These are phyloP conservation scores for Hymenoscyphus repandus DNA, from an alignment of 2,329 filamentous ascomycete genomes.

Conservation along the genomic window DNA sequence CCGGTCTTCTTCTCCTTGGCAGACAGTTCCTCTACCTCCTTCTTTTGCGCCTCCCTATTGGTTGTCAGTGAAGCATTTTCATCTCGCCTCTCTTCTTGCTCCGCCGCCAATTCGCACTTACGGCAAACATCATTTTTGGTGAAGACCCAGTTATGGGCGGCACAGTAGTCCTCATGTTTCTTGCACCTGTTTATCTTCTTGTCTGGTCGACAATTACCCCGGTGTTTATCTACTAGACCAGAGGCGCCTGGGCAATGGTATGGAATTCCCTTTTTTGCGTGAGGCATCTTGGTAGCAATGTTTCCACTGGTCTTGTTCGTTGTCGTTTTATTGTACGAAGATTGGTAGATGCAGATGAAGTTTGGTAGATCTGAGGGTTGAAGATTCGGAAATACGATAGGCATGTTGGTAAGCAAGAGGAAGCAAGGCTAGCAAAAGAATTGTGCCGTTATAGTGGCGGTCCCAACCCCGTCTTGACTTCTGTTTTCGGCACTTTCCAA, in stretches of 20 bases:
- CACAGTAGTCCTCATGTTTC: conserved; percentile 1
- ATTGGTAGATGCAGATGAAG: no score
- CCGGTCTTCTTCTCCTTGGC: background rate
- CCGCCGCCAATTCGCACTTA: background rate
- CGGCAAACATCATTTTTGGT: background rate
- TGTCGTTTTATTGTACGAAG: background rate
- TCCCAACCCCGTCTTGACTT: no score
- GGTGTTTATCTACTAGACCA: background rate
- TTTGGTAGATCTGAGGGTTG: no score
- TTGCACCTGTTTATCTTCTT: background rate
- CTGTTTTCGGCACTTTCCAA: no score
- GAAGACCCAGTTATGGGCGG: background rate
- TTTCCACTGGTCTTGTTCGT: background rate
- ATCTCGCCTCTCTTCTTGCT: background rate
- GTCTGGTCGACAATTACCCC: background rate
- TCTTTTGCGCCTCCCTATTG: background rate
- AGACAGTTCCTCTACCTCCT: background rate
- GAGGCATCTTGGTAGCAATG: background rate
- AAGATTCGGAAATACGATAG: no score
- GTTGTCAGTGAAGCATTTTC: background rate
- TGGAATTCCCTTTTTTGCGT: background rate
- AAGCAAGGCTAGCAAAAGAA: no score
- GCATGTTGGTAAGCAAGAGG: no score
- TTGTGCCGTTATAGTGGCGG: no score
- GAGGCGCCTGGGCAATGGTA: conserved; percentile 4